phyloP scores from a whole-genome alignment of 805 yeast genomes.

The Yamadazyma kitorensis region DNA sequence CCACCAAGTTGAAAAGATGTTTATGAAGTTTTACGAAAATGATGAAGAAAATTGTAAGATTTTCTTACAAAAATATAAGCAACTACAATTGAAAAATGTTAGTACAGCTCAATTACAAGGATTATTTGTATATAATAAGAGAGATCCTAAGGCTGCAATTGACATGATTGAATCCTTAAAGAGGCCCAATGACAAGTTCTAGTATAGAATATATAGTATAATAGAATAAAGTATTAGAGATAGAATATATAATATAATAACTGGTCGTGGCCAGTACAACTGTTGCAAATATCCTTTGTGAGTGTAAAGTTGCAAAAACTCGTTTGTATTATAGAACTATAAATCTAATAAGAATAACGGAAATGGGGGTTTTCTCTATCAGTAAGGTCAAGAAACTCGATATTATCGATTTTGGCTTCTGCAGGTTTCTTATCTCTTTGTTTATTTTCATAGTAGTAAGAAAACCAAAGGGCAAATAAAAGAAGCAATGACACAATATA shows the following conservation, averaged over 20 bases:
- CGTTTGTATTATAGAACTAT: neutral
- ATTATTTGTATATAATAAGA: slow-evolving; percentile 86
- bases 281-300: too few relatives aligned
- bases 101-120: slow-evolving; percentile 97
- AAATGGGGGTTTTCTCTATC: slow-evolving; percentile 54
- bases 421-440: slow-evolving; percentile 26
- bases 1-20: slow-evolving; percentile 79
- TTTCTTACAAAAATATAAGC: slow-evolving; percentile 46
- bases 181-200: slow-evolving; percentile 2
- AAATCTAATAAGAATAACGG: slow-evolving; percentile 33
- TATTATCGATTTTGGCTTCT: slow-evolving; percentile 29
- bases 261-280: too few relatives aligned
- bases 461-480: slow-evolving; percentile 23
- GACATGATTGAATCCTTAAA: slow-evolving; percentile 52
- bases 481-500: slow-evolving; percentile 22
- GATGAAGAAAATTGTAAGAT: slow-evolving; percentile 52
- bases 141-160: slow-evolving; percentile 74
- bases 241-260: too few relatives aligned
- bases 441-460: slow-evolving; percentile 35
- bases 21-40: slow-evolving; percentile 76
- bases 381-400: slow-evolving; percentile 52
- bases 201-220: neutral
- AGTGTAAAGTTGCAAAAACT: too few relatives aligned
- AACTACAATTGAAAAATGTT: slow-evolving; percentile 47
- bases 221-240: neutral